Conservation (phyloP, 352 stramenopile genomes). For the Peronospora belbahrii region DNA sequence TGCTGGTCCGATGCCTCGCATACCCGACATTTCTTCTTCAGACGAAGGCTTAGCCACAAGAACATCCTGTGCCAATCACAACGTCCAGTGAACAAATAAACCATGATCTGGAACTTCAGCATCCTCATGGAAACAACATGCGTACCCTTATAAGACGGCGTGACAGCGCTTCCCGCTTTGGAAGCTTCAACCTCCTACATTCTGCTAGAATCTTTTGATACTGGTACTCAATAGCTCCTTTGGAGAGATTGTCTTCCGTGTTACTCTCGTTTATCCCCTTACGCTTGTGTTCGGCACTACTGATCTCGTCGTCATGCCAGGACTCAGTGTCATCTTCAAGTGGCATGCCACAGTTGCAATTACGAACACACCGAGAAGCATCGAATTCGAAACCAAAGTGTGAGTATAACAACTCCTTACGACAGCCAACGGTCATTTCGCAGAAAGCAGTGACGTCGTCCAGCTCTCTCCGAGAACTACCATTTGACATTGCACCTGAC, state of each 20-base stretch:
- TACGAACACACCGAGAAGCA: conserved; percentile 23
- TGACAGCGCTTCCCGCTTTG: conserved; percentile 53
- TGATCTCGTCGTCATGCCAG: conserved; percentile 5
- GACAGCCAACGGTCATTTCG: conserved; percentile 40
- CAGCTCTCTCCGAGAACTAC: conserved; percentile 35
- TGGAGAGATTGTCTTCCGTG: conserved; percentile 8
- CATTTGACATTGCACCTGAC: conserved; percentile 18
- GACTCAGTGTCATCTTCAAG: conserved; percentile 10
- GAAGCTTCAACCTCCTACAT: conserved; percentile 30
- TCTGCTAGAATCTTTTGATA: conserved; percentile 50
- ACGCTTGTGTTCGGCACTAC: neutral
- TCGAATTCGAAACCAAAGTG: conserved; percentile 52
- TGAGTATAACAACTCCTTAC: conserved; percentile 44
- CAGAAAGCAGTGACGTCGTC: conserved; percentile 53
- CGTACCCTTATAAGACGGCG: conserved; percentile 38
- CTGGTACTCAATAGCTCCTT: conserved; percentile 45
- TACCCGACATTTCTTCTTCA: conserved; percentile 52
- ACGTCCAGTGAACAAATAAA: neutral
- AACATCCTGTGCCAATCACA: conserved; percentile 30
- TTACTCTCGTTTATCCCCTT: neutral
- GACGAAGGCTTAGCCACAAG: conserved; percentile 32
- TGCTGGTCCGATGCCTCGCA: conserved; percentile 42
- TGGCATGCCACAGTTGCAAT: conserved; percentile 55
- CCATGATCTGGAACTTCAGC: neutral
- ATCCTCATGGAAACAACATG: neutral